phyloP scores from a whole-genome alignment of 2,329 filamentous ascomycete species.

The Cercospora sesami region DNA sequence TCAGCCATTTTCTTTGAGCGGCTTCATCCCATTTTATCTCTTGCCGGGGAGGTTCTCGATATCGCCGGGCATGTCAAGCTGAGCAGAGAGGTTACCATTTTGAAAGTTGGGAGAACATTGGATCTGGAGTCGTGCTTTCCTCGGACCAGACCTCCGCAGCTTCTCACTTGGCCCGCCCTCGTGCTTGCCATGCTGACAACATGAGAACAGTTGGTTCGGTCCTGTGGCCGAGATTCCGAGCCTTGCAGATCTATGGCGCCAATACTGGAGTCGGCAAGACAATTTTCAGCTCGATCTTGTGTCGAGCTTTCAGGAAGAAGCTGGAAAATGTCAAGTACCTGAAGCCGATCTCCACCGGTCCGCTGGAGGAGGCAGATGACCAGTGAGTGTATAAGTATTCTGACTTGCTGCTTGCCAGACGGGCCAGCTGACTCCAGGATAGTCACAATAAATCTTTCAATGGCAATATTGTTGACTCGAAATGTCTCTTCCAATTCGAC shows the following conservation, averaged over 20 bases:
- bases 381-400: conserved; percentile 50
- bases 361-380: conserved; percentile 68
- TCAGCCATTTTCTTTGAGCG: neutral
- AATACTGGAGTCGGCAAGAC: conserved; percentile 88
- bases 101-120: neutral
- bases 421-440: neutral
- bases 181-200: conserved; percentile 18
- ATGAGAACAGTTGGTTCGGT: conserved; percentile 58
- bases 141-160: neutral
- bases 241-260: conserved; percentile 76
- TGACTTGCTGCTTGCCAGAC: neutral
- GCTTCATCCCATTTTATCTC: neutral
- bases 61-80: neutral
- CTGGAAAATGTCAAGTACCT: conserved; percentile 63
- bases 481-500: conserved; percentile 69
- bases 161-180: neutral
- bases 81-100: neutral
- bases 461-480: conserved; percentile 53
- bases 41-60: neutral
- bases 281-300: conserved; percentile 71
- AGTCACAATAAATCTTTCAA: conserved; percentile 15
- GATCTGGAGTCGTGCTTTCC: neutral
- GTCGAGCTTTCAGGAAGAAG: conserved; percentile 57
- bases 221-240: conserved; percentile 67
- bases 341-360: conserved; percentile 80